Conservation (phyloP, 1,284 basidiomycete species). For the Ganoderma lingzhi region DNA sequence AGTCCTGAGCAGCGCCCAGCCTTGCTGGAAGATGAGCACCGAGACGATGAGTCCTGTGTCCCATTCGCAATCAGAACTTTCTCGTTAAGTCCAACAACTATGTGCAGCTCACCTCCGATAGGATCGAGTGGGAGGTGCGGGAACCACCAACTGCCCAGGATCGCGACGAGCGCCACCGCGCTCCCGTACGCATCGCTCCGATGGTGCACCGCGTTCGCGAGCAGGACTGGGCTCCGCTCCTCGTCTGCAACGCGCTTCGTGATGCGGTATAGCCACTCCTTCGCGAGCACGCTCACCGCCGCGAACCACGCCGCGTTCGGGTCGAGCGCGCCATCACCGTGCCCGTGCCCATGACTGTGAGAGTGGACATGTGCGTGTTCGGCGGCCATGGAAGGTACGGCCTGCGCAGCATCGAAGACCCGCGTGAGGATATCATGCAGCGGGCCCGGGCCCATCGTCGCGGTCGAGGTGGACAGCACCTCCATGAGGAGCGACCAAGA, state of each 20-base stretch:
- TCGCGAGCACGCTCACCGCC: slow-evolving; percentile 78
- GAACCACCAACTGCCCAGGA: slow-evolving; percentile 86
- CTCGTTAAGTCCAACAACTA: no score
- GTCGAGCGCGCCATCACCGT: slow-evolving; percentile 66
- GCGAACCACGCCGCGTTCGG: slow-evolving; percentile 99
- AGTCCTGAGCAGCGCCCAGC: slow-evolving; percentile 73
- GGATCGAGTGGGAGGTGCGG: slow-evolving; percentile 93
- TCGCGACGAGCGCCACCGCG: slow-evolving; percentile 87
- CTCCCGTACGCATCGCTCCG: slow-evolving; percentile 94
- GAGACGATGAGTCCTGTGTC: slow-evolving; percentile 83
- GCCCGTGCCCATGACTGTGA: slow-evolving; percentile 64
- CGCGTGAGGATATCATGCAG: slow-evolving; percentile 68
- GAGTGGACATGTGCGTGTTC: slow-evolving; percentile 66
- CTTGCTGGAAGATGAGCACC: slow-evolving; percentile 88
- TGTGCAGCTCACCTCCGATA: slow-evolving; percentile 74
- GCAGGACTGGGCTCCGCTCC: slow-evolving; percentile 89
- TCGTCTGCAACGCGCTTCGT: slow-evolving; percentile 91
- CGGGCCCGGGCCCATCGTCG: slow-evolving; percentile 62
- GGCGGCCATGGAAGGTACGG: slow-evolving; percentile 51
- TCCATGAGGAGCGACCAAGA: slow-evolving; percentile 85
- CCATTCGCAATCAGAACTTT: slow-evolving; percentile 8
- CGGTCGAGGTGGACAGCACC: slow-evolving; percentile 67
- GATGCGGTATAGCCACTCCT: slow-evolving; percentile 93
- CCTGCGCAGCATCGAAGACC: slow-evolving; percentile 62
- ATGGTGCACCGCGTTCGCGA: slow-evolving; percentile 95